phyloP scores from a whole-genome alignment of 2,329 filamentous ascomycete species.

The Cordyceps cateniannulata region DNA sequence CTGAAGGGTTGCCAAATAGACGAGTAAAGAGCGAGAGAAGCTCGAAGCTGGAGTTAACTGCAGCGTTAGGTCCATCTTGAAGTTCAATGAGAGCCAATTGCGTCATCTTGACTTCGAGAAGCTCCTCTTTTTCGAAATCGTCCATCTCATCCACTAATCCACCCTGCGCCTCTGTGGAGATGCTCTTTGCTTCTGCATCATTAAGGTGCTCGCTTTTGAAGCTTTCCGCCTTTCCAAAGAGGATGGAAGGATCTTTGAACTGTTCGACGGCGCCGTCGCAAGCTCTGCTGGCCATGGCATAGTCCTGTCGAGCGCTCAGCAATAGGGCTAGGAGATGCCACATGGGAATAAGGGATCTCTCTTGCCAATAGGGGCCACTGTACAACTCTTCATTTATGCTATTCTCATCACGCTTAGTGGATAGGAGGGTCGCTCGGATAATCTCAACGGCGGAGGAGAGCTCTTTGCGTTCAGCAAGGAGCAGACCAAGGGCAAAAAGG shows the following conservation, averaged over 20 bases:
- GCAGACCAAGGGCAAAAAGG: constrained; percentile 71
- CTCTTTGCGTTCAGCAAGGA: constrained; percentile 84
- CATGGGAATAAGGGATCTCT: constrained; percentile 64
- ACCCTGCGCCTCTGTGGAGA: constrained; percentile 20
- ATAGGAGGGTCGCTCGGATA: constrained; percentile 66
- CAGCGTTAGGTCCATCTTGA: constrained; percentile 73
- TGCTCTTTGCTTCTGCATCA: constrained; percentile 34
- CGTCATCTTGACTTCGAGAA: constrained; percentile 95
- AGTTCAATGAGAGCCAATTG: constrained; percentile 80
- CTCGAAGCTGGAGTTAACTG: constrained; percentile 83
- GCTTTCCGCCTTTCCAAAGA: constrained; percentile 57
- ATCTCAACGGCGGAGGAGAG: constrained; percentile 74
- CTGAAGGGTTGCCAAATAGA: constrained; percentile 59
- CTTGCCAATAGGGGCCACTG: constrained; percentile 50
- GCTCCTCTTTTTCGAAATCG: constrained; percentile 72
- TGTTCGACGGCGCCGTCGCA: constrained; percentile 91
- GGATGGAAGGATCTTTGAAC: constrained; percentile 63
- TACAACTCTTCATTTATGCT: constrained; percentile 35
- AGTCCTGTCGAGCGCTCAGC: constrained; percentile 81
- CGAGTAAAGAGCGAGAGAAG: constrained; percentile 74
- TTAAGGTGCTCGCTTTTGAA: constrained; percentile 65
- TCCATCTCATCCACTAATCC: constrained; percentile 75
- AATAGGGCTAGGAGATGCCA: constrained; percentile 90
- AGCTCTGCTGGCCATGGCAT: constrained; percentile 68
- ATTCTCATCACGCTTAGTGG: constrained; percentile 42